phyloP scores from a whole-genome alignment of 768 basidiomycete genomes.

The Pisolithus albus region DNA sequence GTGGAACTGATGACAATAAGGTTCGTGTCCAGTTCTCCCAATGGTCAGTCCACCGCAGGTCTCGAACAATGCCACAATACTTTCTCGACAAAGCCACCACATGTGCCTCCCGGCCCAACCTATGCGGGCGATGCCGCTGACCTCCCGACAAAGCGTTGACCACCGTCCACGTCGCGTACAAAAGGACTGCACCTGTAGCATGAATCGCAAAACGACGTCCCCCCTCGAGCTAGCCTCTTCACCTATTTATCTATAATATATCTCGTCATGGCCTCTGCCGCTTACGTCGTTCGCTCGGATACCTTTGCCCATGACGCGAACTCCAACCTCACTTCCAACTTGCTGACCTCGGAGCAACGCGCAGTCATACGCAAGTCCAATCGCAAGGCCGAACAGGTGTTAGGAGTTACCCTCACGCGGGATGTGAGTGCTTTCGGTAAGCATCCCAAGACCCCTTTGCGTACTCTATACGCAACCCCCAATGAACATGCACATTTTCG shows the following conservation, averaged over 20 bases:
- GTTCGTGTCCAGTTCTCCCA: too few species aligned
- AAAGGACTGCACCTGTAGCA: neutral
- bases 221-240: neutral
- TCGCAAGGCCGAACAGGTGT: slow-evolving; percentile 10
- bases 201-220: neutral
- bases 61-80: too few species aligned
- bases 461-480: neutral
- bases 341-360: slow-evolving; percentile 5
- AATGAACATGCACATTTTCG: neutral
- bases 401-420: slow-evolving; percentile 13
- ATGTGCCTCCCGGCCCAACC: too few species aligned
- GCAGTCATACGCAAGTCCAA: slow-evolving; percentile 8
- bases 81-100: too few species aligned
- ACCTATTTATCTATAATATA: neutral
- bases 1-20: too few species aligned
- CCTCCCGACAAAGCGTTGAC: neutral
- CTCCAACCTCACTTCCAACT: slow-evolving; percentile 1
- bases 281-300: neutral
- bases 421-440: slow-evolving; percentile 5
- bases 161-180: slow-evolving; percentile 3
- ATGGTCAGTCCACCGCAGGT: too few species aligned
- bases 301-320: neutral
- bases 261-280: slow-evolving; percentile 2
- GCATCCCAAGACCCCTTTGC: neutral
- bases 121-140: too few species aligned